Conservation (phyloP, 108 stramenopile species). For the Parietichytrium sp. region DNA sequence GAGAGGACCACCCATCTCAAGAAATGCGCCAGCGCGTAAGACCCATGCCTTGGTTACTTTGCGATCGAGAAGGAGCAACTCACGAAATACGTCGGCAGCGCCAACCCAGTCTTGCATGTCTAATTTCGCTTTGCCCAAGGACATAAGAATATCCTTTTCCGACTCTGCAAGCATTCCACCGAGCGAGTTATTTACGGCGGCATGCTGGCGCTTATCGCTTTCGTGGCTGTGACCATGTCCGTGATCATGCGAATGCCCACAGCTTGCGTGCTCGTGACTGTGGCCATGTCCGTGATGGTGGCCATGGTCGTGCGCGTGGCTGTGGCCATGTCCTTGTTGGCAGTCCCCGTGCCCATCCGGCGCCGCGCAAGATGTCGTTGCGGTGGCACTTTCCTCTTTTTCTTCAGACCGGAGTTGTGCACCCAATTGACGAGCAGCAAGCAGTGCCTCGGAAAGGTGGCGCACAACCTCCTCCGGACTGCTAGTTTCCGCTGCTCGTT, state of each 20-base stretch:
- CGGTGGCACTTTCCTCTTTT: too few relatives aligned
- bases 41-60: neutral
- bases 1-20: constrained; percentile 22
- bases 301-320: neutral
- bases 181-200: neutral
- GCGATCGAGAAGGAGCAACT: neutral
- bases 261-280: neutral
- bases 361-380: too few relatives aligned
- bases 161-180: neutral
- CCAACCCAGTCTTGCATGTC: constrained; percentile 1
- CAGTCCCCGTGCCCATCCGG: too few relatives aligned
- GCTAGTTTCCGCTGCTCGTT: too few relatives aligned
- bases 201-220: neutral
- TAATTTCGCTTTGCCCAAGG: neutral
- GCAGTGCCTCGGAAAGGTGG: too few relatives aligned
- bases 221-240: neutral
- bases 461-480: too few relatives aligned
- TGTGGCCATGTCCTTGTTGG: neutral
- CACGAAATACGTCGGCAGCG: neutral
- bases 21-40: constrained; percentile 3
- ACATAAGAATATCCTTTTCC: neutral
- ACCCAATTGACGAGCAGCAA: too few relatives aligned
- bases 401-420: too few relatives aligned
- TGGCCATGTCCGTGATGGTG: neutral
- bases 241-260: neutral